Percentiles rank a stretch among this genome's conserved stretches.
Conservation (phyloP, 2,329 filamentous ascomycete genomes). For the Lachnellula willkommii region DNA sequence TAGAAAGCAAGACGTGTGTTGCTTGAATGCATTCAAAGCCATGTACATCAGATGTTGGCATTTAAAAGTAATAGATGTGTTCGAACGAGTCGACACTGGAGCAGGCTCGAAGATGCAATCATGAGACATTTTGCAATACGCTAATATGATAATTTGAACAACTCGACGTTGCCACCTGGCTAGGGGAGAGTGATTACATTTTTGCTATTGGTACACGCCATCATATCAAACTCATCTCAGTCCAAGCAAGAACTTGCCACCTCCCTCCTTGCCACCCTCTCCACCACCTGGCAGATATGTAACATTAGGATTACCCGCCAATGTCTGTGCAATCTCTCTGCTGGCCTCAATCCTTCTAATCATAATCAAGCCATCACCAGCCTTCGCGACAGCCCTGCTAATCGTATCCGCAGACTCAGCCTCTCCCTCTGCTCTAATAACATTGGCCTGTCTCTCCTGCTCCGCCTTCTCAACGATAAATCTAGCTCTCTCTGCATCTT, state of each 20-base stretch:
- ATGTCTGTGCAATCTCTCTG: slow-evolving; percentile 87
- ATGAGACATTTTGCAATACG: background rate
- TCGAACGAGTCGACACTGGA: too few species aligned
- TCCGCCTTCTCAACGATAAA: slow-evolving; percentile 99
- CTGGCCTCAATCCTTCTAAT: slow-evolving; percentile 97
- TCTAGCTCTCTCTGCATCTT: slow-evolving; percentile 92
- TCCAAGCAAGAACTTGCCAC: slow-evolving; percentile 61
- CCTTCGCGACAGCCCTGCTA: slow-evolving; percentile 85
- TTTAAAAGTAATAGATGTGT: too few species aligned
- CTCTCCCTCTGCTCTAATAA: slow-evolving; percentile 96
- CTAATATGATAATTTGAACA: background rate
- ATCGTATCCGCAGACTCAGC: slow-evolving; percentile 96
- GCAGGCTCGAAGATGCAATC: background rate
- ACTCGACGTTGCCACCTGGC: background rate
- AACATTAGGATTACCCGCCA: slow-evolving; percentile 89
- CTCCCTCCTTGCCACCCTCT: slow-evolving; percentile 48
- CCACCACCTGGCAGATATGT: slow-evolving; percentile 82
- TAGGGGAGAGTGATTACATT: slow-evolving; percentile 28
- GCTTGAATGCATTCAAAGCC: too few species aligned
- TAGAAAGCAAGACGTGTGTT: too few species aligned
- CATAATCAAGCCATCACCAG: slow-evolving; percentile 87
- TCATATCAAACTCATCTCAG: slow-evolving; percentile 41
- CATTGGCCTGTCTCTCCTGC: slow-evolving; percentile 97
- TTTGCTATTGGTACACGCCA: slow-evolving; percentile 23
- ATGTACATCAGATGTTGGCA: too few species aligned